These are phyloP conservation scores for Penicillium pulvis DNA, from an alignment of 495 filamentous ascomycete genomes.

Conservation along the genomic window DNA sequence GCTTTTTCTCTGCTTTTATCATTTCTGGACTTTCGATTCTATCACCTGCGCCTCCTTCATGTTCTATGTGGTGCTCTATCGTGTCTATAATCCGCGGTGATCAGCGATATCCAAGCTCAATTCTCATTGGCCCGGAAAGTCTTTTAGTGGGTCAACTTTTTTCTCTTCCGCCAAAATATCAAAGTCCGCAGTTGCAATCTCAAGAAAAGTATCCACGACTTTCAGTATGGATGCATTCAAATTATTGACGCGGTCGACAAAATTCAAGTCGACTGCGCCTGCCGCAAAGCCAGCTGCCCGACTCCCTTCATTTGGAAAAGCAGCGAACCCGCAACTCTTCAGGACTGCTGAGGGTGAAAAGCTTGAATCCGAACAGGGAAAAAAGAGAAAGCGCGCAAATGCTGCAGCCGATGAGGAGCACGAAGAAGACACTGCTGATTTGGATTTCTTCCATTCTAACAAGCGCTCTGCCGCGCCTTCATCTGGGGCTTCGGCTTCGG, in stretches of 20 bases:
- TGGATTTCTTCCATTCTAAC: slow-evolving; percentile 43
- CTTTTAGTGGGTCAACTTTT: slow-evolving; percentile 26
- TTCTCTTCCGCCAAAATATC: slow-evolving; percentile 34
- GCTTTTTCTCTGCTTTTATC: not conserved
- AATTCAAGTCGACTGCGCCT: slow-evolving; percentile 36
- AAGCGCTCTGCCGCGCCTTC: slow-evolving; percentile 26
- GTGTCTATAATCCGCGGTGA: slow-evolving; percentile 1
- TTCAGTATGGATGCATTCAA: slow-evolving; percentile 56
- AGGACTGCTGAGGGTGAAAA: slow-evolving; percentile 38
- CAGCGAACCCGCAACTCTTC: slow-evolving; percentile 57
- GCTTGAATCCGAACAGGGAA: slow-evolving; percentile 37
- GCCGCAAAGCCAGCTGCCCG: slow-evolving; percentile 27
- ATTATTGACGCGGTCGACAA: slow-evolving; percentile 56
- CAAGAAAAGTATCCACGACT: slow-evolving; percentile 3
- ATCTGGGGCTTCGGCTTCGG: slow-evolving; percentile 18
- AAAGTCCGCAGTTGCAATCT: slow-evolving; percentile 17
- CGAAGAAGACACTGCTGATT: slow-evolving; percentile 29
- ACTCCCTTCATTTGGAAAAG: slow-evolving; percentile 52
- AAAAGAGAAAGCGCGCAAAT: slow-evolving; percentile 43
- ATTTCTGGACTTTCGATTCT: not conserved
- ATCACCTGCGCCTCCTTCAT: not conserved
- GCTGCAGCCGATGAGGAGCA: slow-evolving; percentile 22
- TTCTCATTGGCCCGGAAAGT: slow-evolving; percentile 43
- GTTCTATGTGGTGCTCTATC: not conserved
- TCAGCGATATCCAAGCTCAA: not conserved